These are phyloP conservation scores for Vaccinium myrtillus DNA, from an alignment of 148 eudicot species.

Conservation along the genomic window DNA sequence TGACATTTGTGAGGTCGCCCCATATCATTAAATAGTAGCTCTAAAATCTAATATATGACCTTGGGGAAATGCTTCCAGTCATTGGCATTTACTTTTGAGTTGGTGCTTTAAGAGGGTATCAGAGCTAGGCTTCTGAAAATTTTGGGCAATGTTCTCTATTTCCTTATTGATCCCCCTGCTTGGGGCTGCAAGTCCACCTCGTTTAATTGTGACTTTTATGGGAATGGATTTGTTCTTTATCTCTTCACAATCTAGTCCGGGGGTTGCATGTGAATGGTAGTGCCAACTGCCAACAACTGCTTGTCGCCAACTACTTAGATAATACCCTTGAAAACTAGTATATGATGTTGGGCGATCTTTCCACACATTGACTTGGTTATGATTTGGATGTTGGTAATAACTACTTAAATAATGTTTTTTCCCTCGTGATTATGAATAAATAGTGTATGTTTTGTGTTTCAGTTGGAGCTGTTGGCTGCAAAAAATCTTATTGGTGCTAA, in stretches of 20 bases:
- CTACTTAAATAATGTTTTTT: neutral
- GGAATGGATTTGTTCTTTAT: neutral
- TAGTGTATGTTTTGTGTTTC: conserved; percentile 14
- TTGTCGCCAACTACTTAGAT: neutral
- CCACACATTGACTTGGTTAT: neutral
- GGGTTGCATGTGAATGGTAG: neutral
- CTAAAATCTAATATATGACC: neutral
- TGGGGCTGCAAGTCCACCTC: neutral
- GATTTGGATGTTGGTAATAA: neutral
- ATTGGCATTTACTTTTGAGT: neutral
- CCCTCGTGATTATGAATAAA: neutral
- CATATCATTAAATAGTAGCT: neutral
- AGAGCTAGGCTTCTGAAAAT: neutral
- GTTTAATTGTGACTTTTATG: neutral
- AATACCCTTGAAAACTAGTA: neutral
- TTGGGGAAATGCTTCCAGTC: neutral
- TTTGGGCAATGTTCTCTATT: neutral
- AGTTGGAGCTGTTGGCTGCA: conserved; percentile 88
- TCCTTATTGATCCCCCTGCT: neutral
- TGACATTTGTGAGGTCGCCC: neutral
- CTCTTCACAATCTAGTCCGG: neutral
- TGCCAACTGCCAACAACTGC: neutral
- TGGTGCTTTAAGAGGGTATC: neutral
- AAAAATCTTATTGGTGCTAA: conserved; percentile 84
- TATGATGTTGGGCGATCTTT: neutral